phyloP scores from a whole-genome alignment of 805 yeast genomes.

The Pichia californica region DNA sequence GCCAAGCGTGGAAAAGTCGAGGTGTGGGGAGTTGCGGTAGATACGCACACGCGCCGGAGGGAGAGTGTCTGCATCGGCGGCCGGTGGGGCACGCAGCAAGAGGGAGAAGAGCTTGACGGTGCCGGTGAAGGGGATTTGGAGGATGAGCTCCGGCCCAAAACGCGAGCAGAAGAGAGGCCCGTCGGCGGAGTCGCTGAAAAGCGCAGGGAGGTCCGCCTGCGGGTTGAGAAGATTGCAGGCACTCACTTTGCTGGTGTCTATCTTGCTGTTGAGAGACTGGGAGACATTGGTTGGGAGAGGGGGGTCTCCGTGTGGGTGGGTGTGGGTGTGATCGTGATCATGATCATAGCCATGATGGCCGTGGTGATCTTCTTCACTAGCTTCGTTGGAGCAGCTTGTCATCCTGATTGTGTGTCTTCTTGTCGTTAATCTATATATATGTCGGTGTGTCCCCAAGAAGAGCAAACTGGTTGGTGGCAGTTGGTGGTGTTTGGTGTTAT shows the following conservation, averaged over 20 bases:
- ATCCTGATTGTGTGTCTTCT: no score
- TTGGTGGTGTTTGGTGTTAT: no score
- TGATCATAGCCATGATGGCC: no score
- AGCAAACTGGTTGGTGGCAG: no score
- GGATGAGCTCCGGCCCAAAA: constrained; percentile 72
- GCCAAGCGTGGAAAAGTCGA: constrained; percentile 67
- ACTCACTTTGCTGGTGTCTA: constrained; percentile 52
- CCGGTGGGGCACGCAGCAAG: constrained; percentile 39
- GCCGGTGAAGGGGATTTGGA: constrained; percentile 72
- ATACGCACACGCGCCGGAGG: no score
- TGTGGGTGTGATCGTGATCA: no score
- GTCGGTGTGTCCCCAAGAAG: no score
- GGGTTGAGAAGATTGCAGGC: constrained; percentile 58
- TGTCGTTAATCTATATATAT: no score
- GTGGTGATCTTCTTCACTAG: no score
- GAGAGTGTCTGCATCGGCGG: no score
- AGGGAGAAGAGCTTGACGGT: constrained; percentile 62
- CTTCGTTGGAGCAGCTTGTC: no score
- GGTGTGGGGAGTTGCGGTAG: constrained; percentile 58
- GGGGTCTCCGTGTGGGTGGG: constrained; percentile 35
- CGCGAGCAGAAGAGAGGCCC: constrained; percentile 47
- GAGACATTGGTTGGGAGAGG: constrained; percentile 66
- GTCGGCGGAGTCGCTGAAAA: constrained; percentile 49
- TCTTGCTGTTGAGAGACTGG: constrained; percentile 58
- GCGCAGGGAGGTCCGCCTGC: constrained; percentile 39